Evolutionary conservation across 1,284 basidiomycete species (phyloP).

Genomic region (Marasmius oreades): DNA sequence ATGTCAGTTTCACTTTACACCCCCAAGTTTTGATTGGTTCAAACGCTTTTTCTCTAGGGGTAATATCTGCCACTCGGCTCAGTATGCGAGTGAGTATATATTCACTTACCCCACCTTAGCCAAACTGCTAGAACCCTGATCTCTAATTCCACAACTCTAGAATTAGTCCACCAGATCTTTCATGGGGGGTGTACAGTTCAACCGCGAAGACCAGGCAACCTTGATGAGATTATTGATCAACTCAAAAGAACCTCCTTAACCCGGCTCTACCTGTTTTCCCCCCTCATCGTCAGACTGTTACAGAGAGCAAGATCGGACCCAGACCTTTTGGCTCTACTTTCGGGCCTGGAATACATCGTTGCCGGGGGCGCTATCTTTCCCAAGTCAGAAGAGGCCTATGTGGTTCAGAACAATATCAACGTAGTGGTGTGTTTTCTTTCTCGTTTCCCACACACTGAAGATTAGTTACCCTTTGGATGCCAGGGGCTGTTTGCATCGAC

Average conservation of each 20-base stretch:
- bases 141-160: background rate
- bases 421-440: background rate
- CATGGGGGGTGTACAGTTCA: background rate
- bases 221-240: background rate
- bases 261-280: background rate
- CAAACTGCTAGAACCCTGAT: background rate
- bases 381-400: too few relatives aligned
- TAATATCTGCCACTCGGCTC: background rate
- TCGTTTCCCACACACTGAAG: background rate
- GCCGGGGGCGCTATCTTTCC: too few relatives aligned
- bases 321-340: too few relatives aligned
- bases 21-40: background rate
- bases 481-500: background rate
- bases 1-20: background rate
- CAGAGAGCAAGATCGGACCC: too few relatives aligned
- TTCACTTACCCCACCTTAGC: background rate
- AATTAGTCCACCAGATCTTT: background rate
- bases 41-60: background rate
- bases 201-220: too few relatives aligned
- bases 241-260: background rate
- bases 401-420: too few relatives aligned
- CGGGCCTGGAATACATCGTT: too few relatives aligned
- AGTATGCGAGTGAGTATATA: background rate
- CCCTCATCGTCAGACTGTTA: background rate
- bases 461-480: background rate